Base-by-base conservation (phyloP, 164 flowering plant species). In the Malania oleifera region DNA sequence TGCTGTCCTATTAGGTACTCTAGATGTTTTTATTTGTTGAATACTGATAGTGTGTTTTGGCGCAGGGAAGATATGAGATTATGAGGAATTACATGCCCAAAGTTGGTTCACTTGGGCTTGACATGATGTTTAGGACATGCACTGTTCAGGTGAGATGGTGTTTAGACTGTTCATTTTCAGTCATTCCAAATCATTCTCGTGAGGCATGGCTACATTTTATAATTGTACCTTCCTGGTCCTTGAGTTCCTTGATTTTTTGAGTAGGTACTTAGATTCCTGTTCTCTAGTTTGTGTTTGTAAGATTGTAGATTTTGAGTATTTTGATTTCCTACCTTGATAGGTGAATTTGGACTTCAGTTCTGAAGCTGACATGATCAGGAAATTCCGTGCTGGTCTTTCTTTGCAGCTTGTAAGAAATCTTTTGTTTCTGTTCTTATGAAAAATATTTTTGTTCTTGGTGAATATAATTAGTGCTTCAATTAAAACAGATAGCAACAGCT, bases 61-160 rank as follows among this genome's bases (percentile, higher is more conserved):
- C 62, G 64, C 93, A 95, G 99, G 97, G 96, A 75, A 82, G 97
- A 67, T 95, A 91, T 62, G 87, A 84, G 24, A 91, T 95, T 46
- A 91, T 91, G 96, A 82, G 80, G 77, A 89, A 85, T 61, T 91
- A 91, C 81, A 91, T 89, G 96, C 97, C 97, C 24, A 85, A 84
- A 75, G 99, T 95, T 70, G 99, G 97, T 18, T 64, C 96, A 29
- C 83, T 91, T 59, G 96, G 97, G 51, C 96, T 87, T 59, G 99
- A 95, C 70, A 95, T 89, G 96, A 91, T 95, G 97, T 91, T 88
- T 69, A 80, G 99, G 64, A 95, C 99, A 31, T 91, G 99, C 69
- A 91, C 99, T 43, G 99, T 95, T 60, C 99, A 95, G 96, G 99
- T 95, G 44, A 63, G 73, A 41, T 41, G 20, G 25, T 40, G 10